These are phyloP conservation scores for Fusarium nanum DNA, from an alignment of 2,329 filamentous ascomycete genomes.

Conservation along the genomic window DNA sequence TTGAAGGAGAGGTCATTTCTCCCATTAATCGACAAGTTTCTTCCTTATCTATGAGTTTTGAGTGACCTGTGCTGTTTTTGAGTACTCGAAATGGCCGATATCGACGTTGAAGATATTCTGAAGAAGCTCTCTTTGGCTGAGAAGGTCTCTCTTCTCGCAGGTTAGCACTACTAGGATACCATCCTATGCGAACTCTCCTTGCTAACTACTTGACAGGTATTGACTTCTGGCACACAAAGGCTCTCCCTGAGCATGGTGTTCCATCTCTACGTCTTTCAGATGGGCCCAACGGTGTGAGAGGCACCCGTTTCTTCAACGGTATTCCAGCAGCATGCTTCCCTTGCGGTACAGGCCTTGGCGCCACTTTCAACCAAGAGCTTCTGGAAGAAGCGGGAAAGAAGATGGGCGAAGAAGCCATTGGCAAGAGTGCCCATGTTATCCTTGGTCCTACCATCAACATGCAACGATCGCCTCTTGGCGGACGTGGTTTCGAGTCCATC, in stretches of 20 bases:
- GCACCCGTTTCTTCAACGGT: slow-evolving; percentile 75
- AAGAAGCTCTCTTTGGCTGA: slow-evolving; percentile 65
- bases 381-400: slow-evolving; percentile 62
- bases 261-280: slow-evolving; percentile 74
- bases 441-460: slow-evolving; percentile 73
- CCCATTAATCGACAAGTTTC: slow-evolving; percentile 20
- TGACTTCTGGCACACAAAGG: slow-evolving; percentile 77
- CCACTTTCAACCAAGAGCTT: slow-evolving; percentile 67
- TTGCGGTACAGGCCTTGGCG: slow-evolving; percentile 67
- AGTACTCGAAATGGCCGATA: slow-evolving; percentile 57
- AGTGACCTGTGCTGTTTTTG: neutral
- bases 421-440: slow-evolving; percentile 68
- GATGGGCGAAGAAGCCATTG: slow-evolving; percentile 65
- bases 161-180: slow-evolving; percentile 46
- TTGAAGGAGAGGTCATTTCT: neutral
- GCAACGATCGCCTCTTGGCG: slow-evolving; percentile 69
- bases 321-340: slow-evolving; percentile 70
- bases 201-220: slow-evolving; percentile 56
- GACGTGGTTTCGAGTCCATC: slow-evolving; percentile 70
- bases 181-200: neutral
- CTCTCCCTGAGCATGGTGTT: slow-evolving; percentile 69
- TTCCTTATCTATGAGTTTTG: neutral
- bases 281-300: slow-evolving; percentile 76
- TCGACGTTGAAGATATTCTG: slow-evolving; percentile 65
- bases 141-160: slow-evolving; percentile 65